Evolutionary conservation across 257 asterid genomes (phyloP), one percentile per base, ranked within the genome.

Genomic region (Avicennia marina): DNA sequence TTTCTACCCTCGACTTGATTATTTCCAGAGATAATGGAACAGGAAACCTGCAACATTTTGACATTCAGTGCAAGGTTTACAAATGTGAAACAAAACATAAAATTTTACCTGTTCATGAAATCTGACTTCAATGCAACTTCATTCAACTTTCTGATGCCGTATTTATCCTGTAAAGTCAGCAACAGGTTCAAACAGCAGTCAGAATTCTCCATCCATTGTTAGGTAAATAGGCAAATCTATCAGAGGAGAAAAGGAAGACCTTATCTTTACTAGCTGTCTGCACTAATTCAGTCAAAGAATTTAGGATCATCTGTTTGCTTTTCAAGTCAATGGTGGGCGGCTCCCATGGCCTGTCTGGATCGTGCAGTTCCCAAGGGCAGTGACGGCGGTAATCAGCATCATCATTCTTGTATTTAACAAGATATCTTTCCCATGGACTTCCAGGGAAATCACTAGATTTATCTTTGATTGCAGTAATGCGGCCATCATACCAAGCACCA

Each of bases 311-410:
- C 47, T 59, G 73, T 61, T 69, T 81, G 65, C 62, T 62, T 34
- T 67, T 57, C 11, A 67, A 7, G 53, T 78, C 78, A 55, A 81
- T 71, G 64, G 57, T 74, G 20, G 93, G 83, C 22, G 58, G 86
- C 71, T 78, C 94, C 78, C 83, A 78, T 21, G 16, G 38, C 66
- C 16, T 56, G 16, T 72, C 81, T 16, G 81, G 83, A 72, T 81
- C 96, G 13, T 79, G 90, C 61, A 91, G 76, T 70, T 91, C 98
- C 98, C 98, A 91, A 31, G 98, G 96, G 72, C 93, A 72, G 62
- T 91, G 98, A 59, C 7, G 59, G 59, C 54, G 80, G 36, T 24
- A 33, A 6, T 60, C 81, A 24, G 57, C 16, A 4, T 43, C 24
- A 32, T 81, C 90, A 18, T 60, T 54, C 48, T 75, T 48, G 68